Evolutionary conservation across 495 filamentous ascomycete genomes (phyloP).

Genomic region (Aspergillus ellipticus): DNA sequence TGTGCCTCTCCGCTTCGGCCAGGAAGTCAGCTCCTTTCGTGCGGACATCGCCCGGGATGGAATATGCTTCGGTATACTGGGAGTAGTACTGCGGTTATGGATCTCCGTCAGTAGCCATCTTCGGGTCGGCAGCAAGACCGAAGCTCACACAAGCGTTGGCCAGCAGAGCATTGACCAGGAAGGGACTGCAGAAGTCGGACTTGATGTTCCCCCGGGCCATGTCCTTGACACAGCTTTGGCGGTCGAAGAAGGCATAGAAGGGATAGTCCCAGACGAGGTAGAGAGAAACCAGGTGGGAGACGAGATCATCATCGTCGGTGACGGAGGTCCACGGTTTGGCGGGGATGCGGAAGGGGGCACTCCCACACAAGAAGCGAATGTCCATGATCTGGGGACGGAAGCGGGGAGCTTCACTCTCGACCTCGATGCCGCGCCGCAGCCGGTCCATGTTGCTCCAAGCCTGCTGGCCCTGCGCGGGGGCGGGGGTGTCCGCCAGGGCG

Average conservation of each 20-base stretch:
- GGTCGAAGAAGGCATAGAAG: slow-evolving; percentile 37
- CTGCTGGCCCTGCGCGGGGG: not conserved
- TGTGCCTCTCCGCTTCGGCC: slow-evolving; percentile 26
- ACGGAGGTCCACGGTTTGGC: slow-evolving; percentile 43
- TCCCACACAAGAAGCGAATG: slow-evolving; percentile 8
- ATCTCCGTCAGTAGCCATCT: not conserved
- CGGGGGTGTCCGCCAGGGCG: not conserved
- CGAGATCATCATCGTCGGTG: slow-evolving; percentile 42
- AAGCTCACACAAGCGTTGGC: slow-evolving; percentile 35
- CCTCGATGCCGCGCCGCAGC: not conserved
- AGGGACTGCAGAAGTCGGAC: slow-evolving; percentile 37
- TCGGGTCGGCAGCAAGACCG: not conserved
- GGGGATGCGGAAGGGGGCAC: slow-evolving; percentile 10
- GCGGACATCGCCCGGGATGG: slow-evolving; percentile 24
- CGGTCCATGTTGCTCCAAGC: not conserved
- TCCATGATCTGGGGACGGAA: slow-evolving; percentile 17
- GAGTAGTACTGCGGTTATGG: slow-evolving; percentile 23
- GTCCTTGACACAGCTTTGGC: slow-evolving; percentile 33
- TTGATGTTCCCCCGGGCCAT: slow-evolving; percentile 25
- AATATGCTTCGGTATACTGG: slow-evolving; percentile 28
- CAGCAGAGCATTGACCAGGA: slow-evolving; percentile 46
- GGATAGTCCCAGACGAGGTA: slow-evolving; percentile 48
- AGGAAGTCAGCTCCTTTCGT: slow-evolving; percentile 29
- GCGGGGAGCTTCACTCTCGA: slow-evolving; percentile 3
- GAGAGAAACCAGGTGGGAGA: slow-evolving; percentile 44